A percentile compares a stretch with the other conserved stretches of the same genome.
Conservation (phyloP, 768 basidiomycete genomes). For the Mycena epipterygia region DNA sequence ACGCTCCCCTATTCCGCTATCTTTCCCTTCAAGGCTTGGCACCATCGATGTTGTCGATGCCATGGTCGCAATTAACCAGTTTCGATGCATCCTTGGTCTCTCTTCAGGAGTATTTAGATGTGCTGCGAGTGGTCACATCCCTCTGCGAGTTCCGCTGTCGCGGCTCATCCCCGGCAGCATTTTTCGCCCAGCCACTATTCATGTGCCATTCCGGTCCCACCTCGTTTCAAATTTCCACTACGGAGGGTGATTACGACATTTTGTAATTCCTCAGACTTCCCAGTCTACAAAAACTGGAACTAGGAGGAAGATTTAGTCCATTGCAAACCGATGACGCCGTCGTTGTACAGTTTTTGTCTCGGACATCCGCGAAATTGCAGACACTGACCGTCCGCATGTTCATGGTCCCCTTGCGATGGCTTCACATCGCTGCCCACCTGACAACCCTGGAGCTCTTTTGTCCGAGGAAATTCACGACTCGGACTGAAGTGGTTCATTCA, state of each 20-base stretch:
- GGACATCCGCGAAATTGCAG: not conserved
- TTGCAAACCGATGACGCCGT: not conserved
- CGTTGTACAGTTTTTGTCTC: constrained; percentile 7
- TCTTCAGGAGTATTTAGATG: not conserved
- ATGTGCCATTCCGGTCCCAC: not conserved
- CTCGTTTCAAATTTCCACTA: not conserved
- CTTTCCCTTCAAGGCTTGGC: not conserved
- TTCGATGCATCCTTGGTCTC: not conserved
- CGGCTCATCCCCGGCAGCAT: not conserved
- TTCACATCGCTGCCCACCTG: not conserved
- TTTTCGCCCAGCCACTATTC: not conserved
- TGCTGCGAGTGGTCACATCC: constrained; percentile 9
- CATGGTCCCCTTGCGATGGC: constrained; percentile 9
- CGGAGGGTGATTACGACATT: not conserved
- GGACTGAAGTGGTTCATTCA: not conserved
- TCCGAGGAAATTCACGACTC: not conserved
- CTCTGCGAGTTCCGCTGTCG: constrained; percentile 10
- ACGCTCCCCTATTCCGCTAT: constrained; percentile 8
- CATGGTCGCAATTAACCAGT: constrained; percentile 13
- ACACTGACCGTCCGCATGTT: constrained; percentile 8
- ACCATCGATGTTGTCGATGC: not conserved
- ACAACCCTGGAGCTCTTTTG: constrained; percentile 15
- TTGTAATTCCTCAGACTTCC: constrained; percentile 15
- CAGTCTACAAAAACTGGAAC: not conserved
- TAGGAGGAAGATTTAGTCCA: not conserved